These are phyloP conservation scores for Perkinsus chesapeaki DNA, from an alignment of 169 alveolate genomes.

Conservation along the genomic window DNA sequence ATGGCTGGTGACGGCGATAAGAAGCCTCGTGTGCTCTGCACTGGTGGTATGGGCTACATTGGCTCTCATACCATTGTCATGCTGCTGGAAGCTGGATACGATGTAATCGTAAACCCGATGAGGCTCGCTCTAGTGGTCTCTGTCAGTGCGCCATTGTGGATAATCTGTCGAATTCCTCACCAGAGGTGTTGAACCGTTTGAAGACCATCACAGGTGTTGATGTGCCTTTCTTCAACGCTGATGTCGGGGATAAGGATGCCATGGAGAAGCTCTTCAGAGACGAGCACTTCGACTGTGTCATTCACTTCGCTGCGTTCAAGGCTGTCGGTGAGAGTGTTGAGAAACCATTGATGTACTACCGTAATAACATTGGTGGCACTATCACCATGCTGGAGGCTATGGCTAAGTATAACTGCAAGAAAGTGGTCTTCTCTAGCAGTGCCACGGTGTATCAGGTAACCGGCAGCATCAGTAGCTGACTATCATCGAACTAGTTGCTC, in stretches of 20 bases:
- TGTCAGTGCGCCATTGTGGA: conserved; percentile 48
- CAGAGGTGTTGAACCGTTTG: conserved; percentile 50
- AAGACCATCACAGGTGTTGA: conserved; percentile 46
- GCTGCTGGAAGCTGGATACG: conserved; percentile 43
- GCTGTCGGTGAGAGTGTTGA: conserved; percentile 83
- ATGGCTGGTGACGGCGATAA: neutral
- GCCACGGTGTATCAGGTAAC: conserved; percentile 82
- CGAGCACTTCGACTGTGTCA: conserved; percentile 45
- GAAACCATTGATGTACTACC: conserved; percentile 75
- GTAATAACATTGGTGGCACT: conserved; percentile 77
- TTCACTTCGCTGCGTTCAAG: conserved; percentile 84
- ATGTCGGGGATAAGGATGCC: conserved; percentile 44
- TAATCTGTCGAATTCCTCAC: conserved; percentile 38
- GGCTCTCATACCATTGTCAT: conserved; percentile 77
- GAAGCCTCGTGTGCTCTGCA: conserved; percentile 20
- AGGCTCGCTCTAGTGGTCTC: neutral
- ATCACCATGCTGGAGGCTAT: conserved; percentile 57
- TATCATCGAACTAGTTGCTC: neutral
- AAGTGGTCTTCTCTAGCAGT: conserved; percentile 72
- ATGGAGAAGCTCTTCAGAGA: conserved; percentile 45
- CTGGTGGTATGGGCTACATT: conserved; percentile 83
- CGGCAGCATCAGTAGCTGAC: neutral
- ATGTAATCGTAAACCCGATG: conserved; percentile 6
- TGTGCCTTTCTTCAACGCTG: conserved; percentile 59
- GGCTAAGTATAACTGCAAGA: conserved; percentile 52